Conservation (phyloP, 345 rosid species). For the Euphorbia pulcherrima region DNA sequence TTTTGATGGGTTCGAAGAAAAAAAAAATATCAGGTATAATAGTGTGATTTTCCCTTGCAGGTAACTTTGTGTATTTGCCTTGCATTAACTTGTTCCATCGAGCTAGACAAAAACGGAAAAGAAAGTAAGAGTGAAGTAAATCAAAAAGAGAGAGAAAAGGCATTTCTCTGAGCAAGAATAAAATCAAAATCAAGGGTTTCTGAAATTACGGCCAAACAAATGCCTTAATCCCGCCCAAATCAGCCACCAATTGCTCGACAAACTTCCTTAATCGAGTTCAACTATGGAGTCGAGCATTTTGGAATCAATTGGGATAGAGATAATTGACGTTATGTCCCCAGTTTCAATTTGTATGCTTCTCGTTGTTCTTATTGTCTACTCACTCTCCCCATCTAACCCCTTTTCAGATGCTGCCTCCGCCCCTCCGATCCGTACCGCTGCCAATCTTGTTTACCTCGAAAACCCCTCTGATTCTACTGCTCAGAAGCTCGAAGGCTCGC, state of each 20-base stretch:
- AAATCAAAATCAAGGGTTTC: neutral
- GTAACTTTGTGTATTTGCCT: too few relatives aligned
- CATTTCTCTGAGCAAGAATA: too few relatives aligned
- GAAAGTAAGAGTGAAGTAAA: neutral
- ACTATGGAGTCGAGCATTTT: slow-evolving; percentile 43
- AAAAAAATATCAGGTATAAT: too few relatives aligned
- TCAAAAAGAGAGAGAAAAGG: too few relatives aligned
- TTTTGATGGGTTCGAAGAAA: too few relatives aligned
- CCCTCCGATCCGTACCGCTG: slow-evolving; percentile 79
- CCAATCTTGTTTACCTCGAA: slow-evolving; percentile 88
- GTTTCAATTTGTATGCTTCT: slow-evolving; percentile 92
- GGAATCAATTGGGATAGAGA: slow-evolving; percentile 76
- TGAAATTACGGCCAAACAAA: neutral
- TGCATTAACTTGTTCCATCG: too few relatives aligned
- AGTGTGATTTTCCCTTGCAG: too few relatives aligned
- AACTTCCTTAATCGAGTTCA: slow-evolving; percentile 9
- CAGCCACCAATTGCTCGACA: slow-evolving; percentile 20
- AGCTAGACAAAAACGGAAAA: too few relatives aligned
- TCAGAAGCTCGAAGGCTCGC: slow-evolving; percentile 80
- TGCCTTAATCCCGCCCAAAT: neutral
- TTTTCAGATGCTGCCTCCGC: slow-evolving; percentile 37
- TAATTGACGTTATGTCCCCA: slow-evolving; percentile 91
- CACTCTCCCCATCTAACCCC: slow-evolving; percentile 65
- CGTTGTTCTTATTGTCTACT: slow-evolving; percentile 84
- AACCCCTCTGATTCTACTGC: slow-evolving; percentile 68